These are phyloP conservation scores for Solanum paucissectum DNA, from an alignment of 257 asterid species.

Conservation along the genomic window DNA sequence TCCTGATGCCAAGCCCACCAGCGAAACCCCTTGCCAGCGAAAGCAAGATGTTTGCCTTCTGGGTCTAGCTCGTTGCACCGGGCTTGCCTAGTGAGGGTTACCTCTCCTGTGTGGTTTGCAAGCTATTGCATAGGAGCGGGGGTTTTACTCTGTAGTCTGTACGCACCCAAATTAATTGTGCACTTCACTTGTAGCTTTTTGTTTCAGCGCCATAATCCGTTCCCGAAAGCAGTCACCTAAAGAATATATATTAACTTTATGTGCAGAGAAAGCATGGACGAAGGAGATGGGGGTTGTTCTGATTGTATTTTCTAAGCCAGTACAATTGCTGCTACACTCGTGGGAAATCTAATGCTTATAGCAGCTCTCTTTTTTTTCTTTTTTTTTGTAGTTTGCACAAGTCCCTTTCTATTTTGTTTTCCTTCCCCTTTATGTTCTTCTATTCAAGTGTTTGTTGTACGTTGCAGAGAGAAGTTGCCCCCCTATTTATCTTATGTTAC, in stretches of 20 bases:
- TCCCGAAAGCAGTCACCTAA: background rate
- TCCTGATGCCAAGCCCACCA: background rate
- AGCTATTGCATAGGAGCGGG: background rate
- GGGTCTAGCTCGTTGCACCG: background rate
- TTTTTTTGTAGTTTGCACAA: background rate
- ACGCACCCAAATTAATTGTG: background rate
- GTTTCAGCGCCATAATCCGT: background rate
- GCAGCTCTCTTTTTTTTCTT: background rate
- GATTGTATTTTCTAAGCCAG: background rate
- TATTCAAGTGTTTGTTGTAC: background rate
- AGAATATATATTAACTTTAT: background rate
- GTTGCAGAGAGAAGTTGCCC: background rate
- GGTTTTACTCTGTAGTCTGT: background rate
- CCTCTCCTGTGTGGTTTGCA: background rate
- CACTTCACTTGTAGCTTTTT: background rate
- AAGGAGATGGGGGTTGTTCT: conserved; percentile 54
- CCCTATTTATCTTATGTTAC: background rate
- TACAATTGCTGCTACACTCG: background rate
- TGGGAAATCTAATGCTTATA: background rate
- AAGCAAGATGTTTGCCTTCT: no score
- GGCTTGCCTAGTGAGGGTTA: background rate
- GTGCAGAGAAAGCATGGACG: conserved; percentile 33
- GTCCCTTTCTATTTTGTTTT: background rate
- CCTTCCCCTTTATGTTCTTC: background rate
- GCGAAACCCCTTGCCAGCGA: background rate